Evolutionary conservation across 164 flowering plant genomes (phyloP), one percentile per base, ranked within the genome.

Genomic region (Paratinospora sagittata): DNA sequence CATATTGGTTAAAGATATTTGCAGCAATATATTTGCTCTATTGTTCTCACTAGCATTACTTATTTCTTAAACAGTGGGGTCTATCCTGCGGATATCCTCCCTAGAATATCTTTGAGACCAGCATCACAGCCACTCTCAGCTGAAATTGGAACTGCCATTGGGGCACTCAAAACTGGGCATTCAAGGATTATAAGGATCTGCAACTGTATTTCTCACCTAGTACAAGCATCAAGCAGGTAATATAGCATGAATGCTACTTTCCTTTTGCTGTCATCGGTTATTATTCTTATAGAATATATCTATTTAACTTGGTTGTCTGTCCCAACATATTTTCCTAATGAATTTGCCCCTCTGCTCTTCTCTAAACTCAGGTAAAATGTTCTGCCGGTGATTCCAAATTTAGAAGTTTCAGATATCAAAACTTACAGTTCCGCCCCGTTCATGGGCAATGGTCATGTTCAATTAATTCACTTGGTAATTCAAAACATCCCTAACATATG

Each of bases 81-180:
- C 63, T 88, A 88, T 75, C 92, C 92, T 63, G 75, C 81, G 45
- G 88, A 86, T 37, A 36, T 81, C 66, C 64, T 78, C 73, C 87
- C 87, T 64, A 57, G 65, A 11, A 3, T 12, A n/a, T 45, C 67
- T 17, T 70, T 39, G 19, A 23, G 41, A 27, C 47, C 72, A 43
- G 34, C 73, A 13, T 30, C 75, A 24, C 52, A 73, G 14, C 64
- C 71, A 7, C 79, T 81, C 39, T 73, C 72, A 4, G 47, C 72
- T 70, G 79, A 78, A 58, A 80, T 86, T 52, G 72, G 27, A 64
- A 39, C 77, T 68, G 82, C 77, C 23, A 62, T 75, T 65, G 79
- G 73, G 62, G 65, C 24, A 62, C 82, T 85, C 13, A 55, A 73
- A 73, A 67, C 67, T 45, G 90, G 90, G 12, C 76, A 69, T 68